Percentiles rank a stretch among this genome's conserved stretches.
Evolutionary conservation across 805 yeast genomes (phyloP).

Genomic region (Kurtzmaniella fragi): DNA sequence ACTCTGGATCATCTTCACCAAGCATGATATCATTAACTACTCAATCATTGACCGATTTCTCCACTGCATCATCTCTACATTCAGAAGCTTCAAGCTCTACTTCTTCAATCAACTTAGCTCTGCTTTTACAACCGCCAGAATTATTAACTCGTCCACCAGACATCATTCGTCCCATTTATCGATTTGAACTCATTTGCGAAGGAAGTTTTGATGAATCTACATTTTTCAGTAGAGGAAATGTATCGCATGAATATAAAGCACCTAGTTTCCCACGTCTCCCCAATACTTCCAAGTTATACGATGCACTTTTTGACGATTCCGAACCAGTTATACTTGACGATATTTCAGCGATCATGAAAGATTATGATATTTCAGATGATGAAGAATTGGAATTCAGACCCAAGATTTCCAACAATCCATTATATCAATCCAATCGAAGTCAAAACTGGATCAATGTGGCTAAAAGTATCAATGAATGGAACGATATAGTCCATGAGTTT

Average conservation of each 20-base stretch:
- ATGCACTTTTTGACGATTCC: conserved; percentile 1
- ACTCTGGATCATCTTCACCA: conserved; percentile 33
- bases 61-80: conserved; percentile 23
- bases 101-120: conserved; percentile 1
- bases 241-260: neutral
- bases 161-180: conserved; percentile 40
- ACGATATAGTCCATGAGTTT: conserved; percentile 41
- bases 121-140: conserved; percentile 24
- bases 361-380: conserved; percentile 1
- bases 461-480: conserved; percentile 50
- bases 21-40: conserved; percentile 35
- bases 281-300: conserved; percentile 9
- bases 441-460: conserved; percentile 34
- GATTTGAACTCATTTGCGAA: conserved; percentile 34
- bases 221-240: neutral
- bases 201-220: too few species aligned
- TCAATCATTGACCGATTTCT: conserved; percentile 30
- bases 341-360: neutral
- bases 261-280: conserved; percentile 2
- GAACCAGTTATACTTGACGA: neutral
- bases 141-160: conserved; percentile 40
- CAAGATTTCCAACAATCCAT: conserved; percentile 1
- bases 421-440: neutral
- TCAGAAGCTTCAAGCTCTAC: conserved; percentile 23
- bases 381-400: conserved; percentile 2